phyloP scores from a whole-genome alignment of 768 basidiomycete genomes.

The Sarcomyxa edulis region DNA sequence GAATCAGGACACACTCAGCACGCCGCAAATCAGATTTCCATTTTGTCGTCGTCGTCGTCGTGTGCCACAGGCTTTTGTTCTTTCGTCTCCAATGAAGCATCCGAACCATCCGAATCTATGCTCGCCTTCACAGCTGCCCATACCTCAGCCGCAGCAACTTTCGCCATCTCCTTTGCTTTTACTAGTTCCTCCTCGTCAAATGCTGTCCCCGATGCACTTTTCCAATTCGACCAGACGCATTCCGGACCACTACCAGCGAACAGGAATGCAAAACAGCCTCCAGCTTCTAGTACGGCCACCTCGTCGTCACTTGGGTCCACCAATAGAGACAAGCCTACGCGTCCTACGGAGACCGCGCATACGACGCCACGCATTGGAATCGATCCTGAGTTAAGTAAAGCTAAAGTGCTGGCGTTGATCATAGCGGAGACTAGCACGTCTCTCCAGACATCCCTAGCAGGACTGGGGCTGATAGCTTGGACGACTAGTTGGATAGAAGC shows the following conservation, averaged over 20 bases:
- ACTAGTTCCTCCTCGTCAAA: conserved; percentile 37
- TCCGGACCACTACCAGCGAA: conserved; percentile 24
- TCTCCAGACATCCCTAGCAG: conserved; percentile 13
- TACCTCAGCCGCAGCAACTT: conserved; percentile 37
- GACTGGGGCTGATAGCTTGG: conserved; percentile 43
- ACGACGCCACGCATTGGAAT: conserved; percentile 74
- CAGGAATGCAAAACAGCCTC: conserved; percentile 71
- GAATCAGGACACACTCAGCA: too few relatives aligned
- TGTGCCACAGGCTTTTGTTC: too few relatives aligned
- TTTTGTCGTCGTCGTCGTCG: too few relatives aligned
- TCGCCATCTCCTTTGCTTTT: conserved; percentile 45
- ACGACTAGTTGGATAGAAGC: conserved; percentile 76
- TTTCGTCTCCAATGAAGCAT: too few relatives aligned
- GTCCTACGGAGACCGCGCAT: conserved; percentile 58
- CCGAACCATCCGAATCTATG: conserved; percentile 21
- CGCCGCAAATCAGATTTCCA: too few relatives aligned
- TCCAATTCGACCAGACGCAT: conserved; percentile 59
- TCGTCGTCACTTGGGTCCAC: conserved; percentile 51
- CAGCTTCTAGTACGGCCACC: conserved; percentile 25
- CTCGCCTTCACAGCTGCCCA: conserved; percentile 44
- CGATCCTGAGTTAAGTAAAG: conserved; percentile 64
- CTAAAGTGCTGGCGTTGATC: conserved; percentile 67
- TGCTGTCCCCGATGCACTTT: conserved; percentile 20
- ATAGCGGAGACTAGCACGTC: conserved; percentile 50
- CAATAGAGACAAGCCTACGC: conserved; percentile 25